These are phyloP conservation scores for Plantago ovata DNA, from an alignment of 257 asterid species.

Conservation along the genomic window DNA sequence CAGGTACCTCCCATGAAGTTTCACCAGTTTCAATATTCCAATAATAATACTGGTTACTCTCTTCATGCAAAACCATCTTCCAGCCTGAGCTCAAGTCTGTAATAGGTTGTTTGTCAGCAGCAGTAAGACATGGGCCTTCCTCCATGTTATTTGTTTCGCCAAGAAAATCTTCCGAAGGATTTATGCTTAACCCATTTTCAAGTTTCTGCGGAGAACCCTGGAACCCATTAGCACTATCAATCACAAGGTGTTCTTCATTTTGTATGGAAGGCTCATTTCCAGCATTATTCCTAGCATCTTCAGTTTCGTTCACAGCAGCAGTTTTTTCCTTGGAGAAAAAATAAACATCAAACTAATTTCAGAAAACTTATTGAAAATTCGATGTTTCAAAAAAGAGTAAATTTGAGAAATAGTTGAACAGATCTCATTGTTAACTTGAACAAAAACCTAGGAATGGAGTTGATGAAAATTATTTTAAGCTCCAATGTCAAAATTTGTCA, in stretches of 20 bases:
- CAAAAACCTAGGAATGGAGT: too few relatives aligned
- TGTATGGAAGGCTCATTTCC: conserved; percentile 25
- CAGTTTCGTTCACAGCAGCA: conserved; percentile 27
- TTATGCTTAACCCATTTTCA: conserved; percentile 28
- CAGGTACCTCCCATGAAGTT: conserved; percentile 97
- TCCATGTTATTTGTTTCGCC: conserved; percentile 30
- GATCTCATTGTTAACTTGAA: too few relatives aligned
- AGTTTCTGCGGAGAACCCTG: conserved; percentile 30
- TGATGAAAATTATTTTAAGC: too few relatives aligned
- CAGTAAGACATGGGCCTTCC: conserved; percentile 32
- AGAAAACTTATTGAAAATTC: conserved; percentile 15
- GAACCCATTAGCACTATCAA: conserved; percentile 29
- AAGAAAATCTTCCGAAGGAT: conserved; percentile 30
- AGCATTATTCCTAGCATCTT: conserved; percentile 26
- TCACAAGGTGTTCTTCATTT: conserved; percentile 35
- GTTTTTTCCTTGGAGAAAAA: conserved; percentile 35
- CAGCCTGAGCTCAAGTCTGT: conserved; percentile 59
- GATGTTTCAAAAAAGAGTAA: neutral
- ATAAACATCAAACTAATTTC: neutral
- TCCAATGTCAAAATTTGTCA: too few relatives aligned
- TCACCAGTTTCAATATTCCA: conserved; percentile 92
- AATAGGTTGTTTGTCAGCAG: conserved; percentile 31
- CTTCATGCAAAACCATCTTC: conserved; percentile 92
- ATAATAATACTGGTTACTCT: conserved; percentile 80
- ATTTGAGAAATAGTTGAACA: too few relatives aligned